Evolutionary conservation across 73 alveolate genomes (phyloP).

Genomic region (Urostyla sp.): DNA sequence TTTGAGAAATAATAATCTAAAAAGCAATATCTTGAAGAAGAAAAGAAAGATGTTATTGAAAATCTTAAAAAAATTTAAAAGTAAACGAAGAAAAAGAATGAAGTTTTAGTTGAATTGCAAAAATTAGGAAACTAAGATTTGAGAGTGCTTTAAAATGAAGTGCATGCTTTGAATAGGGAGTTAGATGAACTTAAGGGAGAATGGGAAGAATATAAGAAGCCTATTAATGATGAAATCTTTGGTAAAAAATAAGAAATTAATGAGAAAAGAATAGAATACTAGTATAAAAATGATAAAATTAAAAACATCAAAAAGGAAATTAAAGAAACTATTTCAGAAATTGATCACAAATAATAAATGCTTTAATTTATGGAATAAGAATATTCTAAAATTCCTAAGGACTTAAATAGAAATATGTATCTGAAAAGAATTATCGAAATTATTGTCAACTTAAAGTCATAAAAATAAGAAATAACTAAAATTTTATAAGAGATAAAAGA

Average conservation of each 20-base stretch:
- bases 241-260: slow-evolving; percentile 48
- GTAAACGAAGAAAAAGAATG: slow-evolving; percentile 61
- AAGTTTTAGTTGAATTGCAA: slow-evolving; percentile 57
- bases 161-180: slow-evolving; percentile 37
- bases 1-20: slow-evolving; percentile 11
- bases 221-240: slow-evolving; percentile 68
- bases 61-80: slow-evolving; percentile 19
- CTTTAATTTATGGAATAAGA: slow-evolving; percentile 66
- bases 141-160: slow-evolving; percentile 64
- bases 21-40: slow-evolving; percentile 35
- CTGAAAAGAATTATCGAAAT: slow-evolving; percentile 72
- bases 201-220: slow-evolving; percentile 74
- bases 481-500: slow-evolving; percentile 51
- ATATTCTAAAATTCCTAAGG: slow-evolving; percentile 67
- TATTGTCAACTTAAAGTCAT: slow-evolving; percentile 61
- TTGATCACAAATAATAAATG: slow-evolving; percentile 65
- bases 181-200: slow-evolving; percentile 59
- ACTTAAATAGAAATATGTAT: slow-evolving; percentile 67
- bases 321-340: slow-evolving; percentile 59
- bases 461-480: slow-evolving; percentile 53
- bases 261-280: slow-evolving; percentile 68
- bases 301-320: slow-evolving; percentile 62
- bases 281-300: slow-evolving; percentile 66
- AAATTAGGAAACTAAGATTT: slow-evolving; percentile 55
- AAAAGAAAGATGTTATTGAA: slow-evolving; percentile 35